Percentiles rank a stretch among this genome's conserved stretches.
Evolutionary conservation across 805 yeast genomes (phyloP).

Genomic region (Monosporozyma unispora): DNA sequence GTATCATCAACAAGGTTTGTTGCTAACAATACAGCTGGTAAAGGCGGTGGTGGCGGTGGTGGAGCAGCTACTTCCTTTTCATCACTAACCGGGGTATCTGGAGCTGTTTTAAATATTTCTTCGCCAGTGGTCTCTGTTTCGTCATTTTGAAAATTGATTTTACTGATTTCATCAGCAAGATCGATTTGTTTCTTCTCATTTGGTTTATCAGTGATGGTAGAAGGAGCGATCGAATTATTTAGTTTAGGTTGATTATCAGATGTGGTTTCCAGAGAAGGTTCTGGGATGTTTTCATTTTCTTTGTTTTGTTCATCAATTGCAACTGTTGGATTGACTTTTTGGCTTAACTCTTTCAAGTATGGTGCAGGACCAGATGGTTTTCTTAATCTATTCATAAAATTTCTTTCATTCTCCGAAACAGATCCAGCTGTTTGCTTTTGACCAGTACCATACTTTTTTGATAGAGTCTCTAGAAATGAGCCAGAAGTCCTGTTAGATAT

Average conservation of each 20-base stretch:
- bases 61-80: not conserved
- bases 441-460: slow-evolving; percentile 29
- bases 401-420: slow-evolving; percentile 10
- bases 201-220: not conserved
- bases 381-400: slow-evolving; percentile 27
- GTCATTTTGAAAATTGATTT: not conserved
- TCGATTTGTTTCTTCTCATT: not conserved
- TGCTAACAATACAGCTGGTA: slow-evolving; percentile 6
- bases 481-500: slow-evolving; percentile 11
- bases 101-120: not conserved
- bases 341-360: slow-evolving; percentile 20
- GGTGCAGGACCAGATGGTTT: slow-evolving; percentile 17
- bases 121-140: not conserved
- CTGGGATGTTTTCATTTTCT: not conserved
- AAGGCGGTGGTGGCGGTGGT: slow-evolving; percentile 23
- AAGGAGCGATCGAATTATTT: not conserved
- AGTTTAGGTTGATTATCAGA: not conserved
- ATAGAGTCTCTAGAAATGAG: slow-evolving; percentile 26
- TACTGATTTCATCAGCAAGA: not conserved
- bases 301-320: slow-evolving; percentile 4
- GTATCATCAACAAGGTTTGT: not conserved
- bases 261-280: not conserved
- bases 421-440: slow-evolving; percentile 10
- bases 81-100: not conserved
- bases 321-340: slow-evolving; percentile 10